Conservation (phyloP, 1,139 yeast genomes). For the Suhomyces taliae region DNA sequence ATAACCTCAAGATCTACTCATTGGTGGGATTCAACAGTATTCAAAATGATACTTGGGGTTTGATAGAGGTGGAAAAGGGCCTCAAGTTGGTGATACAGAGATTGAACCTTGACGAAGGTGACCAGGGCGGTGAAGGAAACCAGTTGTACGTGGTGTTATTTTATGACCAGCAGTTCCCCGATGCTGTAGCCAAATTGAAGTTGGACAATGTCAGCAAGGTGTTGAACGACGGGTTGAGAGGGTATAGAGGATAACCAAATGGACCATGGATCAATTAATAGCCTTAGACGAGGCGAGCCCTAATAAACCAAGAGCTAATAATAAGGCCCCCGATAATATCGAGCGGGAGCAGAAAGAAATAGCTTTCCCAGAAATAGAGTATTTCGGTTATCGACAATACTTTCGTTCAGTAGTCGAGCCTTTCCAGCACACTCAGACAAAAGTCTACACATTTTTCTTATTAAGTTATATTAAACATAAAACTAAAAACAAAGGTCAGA, state of each 20-base stretch:
- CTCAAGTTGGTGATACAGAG: conserved; percentile 30
- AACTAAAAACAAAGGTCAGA: conserved; percentile 5
- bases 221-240: conserved; percentile 36
- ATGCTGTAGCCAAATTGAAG: conserved; percentile 45
- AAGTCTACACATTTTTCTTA: background rate
- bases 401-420: too few relatives aligned
- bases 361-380: too few relatives aligned
- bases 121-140: background rate
- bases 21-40: conserved; percentile 43
- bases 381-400: too few relatives aligned
- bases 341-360: too few relatives aligned
- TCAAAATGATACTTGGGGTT: conserved; percentile 30
- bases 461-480: conserved; percentile 7
- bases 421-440: background rate
- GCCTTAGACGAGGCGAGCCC: too few relatives aligned
- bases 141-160: conserved; percentile 31
- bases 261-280: too few relatives aligned
- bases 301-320: too few relatives aligned
- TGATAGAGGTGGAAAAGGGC: conserved; percentile 33
- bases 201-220: conserved; percentile 36
- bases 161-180: conserved; percentile 34
- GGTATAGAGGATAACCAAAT: conserved; percentile 17
- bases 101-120: conserved; percentile 15
- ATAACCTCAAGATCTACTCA: conserved; percentile 47
- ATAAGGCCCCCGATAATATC: too few relatives aligned